Evolutionary conservation across 1,139 yeast genomes (phyloP), one percentile per base, ranked within the genome.

Genomic region (Suhomyces panamericanus): DNA sequence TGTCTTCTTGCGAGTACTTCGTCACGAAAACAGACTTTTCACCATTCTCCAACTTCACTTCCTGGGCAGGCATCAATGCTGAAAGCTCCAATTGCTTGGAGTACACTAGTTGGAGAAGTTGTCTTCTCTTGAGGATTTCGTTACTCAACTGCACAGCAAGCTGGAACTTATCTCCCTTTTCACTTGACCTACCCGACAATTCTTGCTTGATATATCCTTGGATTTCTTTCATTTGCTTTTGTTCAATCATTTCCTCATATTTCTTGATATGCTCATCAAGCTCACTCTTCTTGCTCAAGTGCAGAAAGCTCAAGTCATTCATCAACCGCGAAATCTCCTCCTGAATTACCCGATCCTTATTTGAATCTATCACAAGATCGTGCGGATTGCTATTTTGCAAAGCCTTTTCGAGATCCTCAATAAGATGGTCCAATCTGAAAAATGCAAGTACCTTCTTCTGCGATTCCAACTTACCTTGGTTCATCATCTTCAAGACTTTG

Each of bases 311-410:
- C 45, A 73, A 59, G 52, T 74, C 79, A 48, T 73, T 73, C 27
- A 66, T 54, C 35, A 74, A 58, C 28, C 78, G 55, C 44, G 62
- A 60, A 20, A 74, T 70, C 51, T 74, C 79, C 36, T 72, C 78
- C 49, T 74, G 79, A 14, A 74, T 62, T 9, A 73, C 58, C 42
- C 58, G 59, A 49, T 71, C 75, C 38, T 59, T 56, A 14, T 57
- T 56, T 31, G 53, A 51, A 47, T 66, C 71, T 27, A 63, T 49
- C 1, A 49, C 42, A 38, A 54, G 46, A 26, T 57, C 59, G 20
- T 54, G 56, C 2, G 51, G 52, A 33, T 42, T 44, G 33, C 53
- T 53, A 14, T 59, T 49, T 16, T 48, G 51, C 11, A 41, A 38
- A 10, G 42, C 42, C 39, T 53, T 51, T 36, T 56, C 60, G 11